A percentile compares a stretch with the other conserved stretches of the same genome.
phyloP scores from a whole-genome alignment of 2,329 filamentous ascomycete genomes.

The Fusarium domesticum region DNA sequence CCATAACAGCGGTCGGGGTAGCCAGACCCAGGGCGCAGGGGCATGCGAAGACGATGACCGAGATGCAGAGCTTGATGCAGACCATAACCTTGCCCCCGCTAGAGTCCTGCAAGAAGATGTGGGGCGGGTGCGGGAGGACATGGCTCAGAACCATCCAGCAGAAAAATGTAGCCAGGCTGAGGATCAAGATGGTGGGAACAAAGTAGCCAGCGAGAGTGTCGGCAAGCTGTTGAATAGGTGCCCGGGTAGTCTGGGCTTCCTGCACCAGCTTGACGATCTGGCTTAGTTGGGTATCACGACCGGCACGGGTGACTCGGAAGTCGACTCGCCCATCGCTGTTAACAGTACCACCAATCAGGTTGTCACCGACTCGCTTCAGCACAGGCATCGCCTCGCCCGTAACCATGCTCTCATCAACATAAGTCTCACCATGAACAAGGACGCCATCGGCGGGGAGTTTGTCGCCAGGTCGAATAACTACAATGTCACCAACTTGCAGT shows the following conservation, averaged over 20 bases:
- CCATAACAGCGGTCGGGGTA: constrained; percentile 97
- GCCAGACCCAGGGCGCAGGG: constrained; percentile 94
- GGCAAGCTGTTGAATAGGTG: constrained; percentile 90
- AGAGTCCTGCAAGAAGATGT: constrained; percentile 75
- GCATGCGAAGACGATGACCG: constrained; percentile 96
- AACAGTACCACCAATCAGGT: constrained; percentile 89
- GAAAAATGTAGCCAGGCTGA: constrained; percentile 82
- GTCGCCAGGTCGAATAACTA: constrained; percentile 89
- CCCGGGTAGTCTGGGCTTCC: constrained; percentile 89
- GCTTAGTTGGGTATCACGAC: constrained; percentile 92
- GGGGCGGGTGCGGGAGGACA: constrained; percentile 75
- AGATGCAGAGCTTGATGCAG: constrained; percentile 95
- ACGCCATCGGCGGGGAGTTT: constrained; percentile 93
- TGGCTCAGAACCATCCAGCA: constrained; percentile 96
- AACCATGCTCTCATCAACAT: constrained; percentile 97
- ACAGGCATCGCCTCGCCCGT: constrained; percentile 97
- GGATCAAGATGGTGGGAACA: constrained; percentile 79
- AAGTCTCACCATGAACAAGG: constrained; percentile 85
- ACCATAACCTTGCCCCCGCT: constrained; percentile 95
- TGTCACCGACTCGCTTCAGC: constrained; percentile 75
- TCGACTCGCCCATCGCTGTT: constrained; percentile 91
- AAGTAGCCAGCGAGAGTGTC: constrained; percentile 93
- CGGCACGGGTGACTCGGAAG: constrained; percentile 87
- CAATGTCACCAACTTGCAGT: constrained; percentile 88
- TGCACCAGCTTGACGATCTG: constrained; percentile 99